Conservation (phyloP, 306 rosid genomes). For the Cucumis sativus region Cucumber_9930_V3 NC_026655.2:4439501-4440000, state of each 20-base stretch:
- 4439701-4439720: neutral
- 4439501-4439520: slow-evolving; percentile 8
- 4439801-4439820: neutral
- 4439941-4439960: neutral
- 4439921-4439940: neutral
- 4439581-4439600: neutral
- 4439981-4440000: neutral
- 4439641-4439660: neutral
- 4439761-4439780: neutral
- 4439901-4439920: neutral
- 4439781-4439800: neutral
- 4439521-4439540: neutral
- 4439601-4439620: slow-evolving; percentile 5
- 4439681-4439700: neutral
- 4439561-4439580: neutral
- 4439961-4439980: too few relatives aligned
- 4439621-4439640: slow-evolving; percentile 8
- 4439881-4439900: neutral
- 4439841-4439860: neutral
- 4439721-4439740: neutral
- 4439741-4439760: neutral
- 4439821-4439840: neutral
- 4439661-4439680: neutral
- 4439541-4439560: too few relatives aligned
- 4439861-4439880: neutral